phyloP scores from a whole-genome alignment of 2,329 filamentous ascomycete genomes.

The Bipolaris cookei region DNA sequence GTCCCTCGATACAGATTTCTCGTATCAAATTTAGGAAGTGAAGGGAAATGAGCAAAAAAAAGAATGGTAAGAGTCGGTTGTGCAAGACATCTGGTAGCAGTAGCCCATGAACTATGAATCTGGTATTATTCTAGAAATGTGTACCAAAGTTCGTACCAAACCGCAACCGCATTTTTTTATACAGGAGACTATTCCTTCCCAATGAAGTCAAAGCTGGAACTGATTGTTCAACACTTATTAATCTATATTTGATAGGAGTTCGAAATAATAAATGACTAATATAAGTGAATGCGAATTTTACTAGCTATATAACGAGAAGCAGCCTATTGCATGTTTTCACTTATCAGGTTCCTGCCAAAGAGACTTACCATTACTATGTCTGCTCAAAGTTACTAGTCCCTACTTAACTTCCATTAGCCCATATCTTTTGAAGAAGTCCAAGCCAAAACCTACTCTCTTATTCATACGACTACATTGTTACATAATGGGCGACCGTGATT shows the following conservation, averaged over 20 bases:
- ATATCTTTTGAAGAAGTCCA: background rate
- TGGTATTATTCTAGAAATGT: background rate
- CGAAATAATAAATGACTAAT: no score
- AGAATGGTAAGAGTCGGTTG: background rate
- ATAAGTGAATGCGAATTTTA: no score
- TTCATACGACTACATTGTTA: background rate
- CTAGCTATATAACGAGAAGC: no score
- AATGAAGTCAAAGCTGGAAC: no score
- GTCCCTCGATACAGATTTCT: no score
- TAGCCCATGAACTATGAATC: background rate
- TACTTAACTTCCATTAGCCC: accelerated
- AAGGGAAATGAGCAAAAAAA: background rate
- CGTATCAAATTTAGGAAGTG: background rate
- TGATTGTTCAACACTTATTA: background rate
- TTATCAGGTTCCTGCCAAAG: no score
- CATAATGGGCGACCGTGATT: background rate
- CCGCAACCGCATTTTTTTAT: background rate
- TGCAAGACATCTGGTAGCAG: background rate
- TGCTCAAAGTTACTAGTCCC: no score
- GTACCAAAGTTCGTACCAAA: background rate
- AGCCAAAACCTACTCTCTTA: background rate
- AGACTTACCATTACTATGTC: background rate
- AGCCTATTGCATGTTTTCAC: no score
- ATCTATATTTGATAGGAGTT: no score
- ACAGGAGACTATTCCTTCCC: background rate